phyloP scores from a whole-genome alignment of 345 rosid genomes.

The Laguncularia racemosa region DNA sequence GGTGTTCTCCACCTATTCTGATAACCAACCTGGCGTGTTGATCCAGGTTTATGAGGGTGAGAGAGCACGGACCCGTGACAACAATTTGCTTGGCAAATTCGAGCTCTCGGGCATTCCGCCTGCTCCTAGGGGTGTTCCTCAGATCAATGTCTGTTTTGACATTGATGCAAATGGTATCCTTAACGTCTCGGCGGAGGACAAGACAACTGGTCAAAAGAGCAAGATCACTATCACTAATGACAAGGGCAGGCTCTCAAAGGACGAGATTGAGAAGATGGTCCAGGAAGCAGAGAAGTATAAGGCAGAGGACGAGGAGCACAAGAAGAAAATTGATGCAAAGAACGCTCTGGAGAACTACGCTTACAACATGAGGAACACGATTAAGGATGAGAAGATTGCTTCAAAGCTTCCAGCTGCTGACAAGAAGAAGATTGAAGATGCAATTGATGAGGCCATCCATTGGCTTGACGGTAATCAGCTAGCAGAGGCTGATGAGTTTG shows the following conservation, averaged over 20 bases:
- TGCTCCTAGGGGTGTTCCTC: slow-evolving; percentile 27
- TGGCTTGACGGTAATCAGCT: slow-evolving; percentile 21
- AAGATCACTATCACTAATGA: slow-evolving; percentile 23
- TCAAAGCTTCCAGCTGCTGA: slow-evolving; percentile 15
- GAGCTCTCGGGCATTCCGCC: slow-evolving; percentile 30
- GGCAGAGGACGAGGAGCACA: slow-evolving; percentile 25
- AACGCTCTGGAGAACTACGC: slow-evolving; percentile 17
- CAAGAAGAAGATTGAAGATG: slow-evolving; percentile 25
- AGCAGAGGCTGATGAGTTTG: slow-evolving; percentile 22
- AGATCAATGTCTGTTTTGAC: slow-evolving; percentile 26
- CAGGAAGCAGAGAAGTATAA: slow-evolving; percentile 28
- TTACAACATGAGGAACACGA: slow-evolving; percentile 22
- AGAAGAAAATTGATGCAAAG: slow-evolving; percentile 25
- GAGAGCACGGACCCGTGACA: slow-evolving; percentile 22
- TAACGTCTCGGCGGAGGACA: slow-evolving; percentile 23
- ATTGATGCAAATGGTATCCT: slow-evolving; percentile 24
- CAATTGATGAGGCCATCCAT: slow-evolving; percentile 18
- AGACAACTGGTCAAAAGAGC: slow-evolving; percentile 25
- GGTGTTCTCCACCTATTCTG: slow-evolving; percentile 18
- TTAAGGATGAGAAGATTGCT: slow-evolving; percentile 23
- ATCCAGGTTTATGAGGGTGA: slow-evolving; percentile 28
- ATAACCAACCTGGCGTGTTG: slow-evolving; percentile 23
- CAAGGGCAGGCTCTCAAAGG: slow-evolving; percentile 25
- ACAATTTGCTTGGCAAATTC: slow-evolving; percentile 25
- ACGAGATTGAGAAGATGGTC: slow-evolving; percentile 26